Base-by-base conservation (phyloP, 1,284 basidiomycete species). In the Microbotryum silenes-acaulis region DNA sequence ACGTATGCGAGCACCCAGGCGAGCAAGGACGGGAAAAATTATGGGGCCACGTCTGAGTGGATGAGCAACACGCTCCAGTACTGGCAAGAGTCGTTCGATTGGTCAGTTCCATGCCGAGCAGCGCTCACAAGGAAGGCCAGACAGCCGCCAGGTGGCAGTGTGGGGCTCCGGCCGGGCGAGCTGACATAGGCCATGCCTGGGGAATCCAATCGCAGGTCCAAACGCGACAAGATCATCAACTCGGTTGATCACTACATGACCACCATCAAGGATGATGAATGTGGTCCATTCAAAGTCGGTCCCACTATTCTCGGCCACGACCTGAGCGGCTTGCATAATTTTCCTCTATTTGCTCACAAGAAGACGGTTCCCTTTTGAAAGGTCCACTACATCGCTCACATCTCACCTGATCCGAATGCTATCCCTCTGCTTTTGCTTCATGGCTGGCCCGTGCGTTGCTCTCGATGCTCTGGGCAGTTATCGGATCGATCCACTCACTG, bases 401-500 rank as follows among this genome's bases (percentile, higher is more conserved):
- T 64, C 42, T 70, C 69, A 23, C 23, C 48, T 1, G 62, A 63
- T 23, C 62, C 69, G 18, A 65, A 70, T 23, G 73, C 75, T 16
- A 73, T 75, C 37, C 74, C 75, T 1, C 65, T 76, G 5, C 46
- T 75, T n/a, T 66, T 76, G 9, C 56, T 73, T 2, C 74, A 75
- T 44, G 75, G 74, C 6, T 76, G 74, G 73, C 73, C 73, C 0
- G 68, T 67, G 1, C 21, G 52, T 37, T 6, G 31, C 31, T 31
- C 9, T 31, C 31, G 8, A 31, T 31, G 31, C 31, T 31, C 9
- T 27, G 6, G 27, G 27, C 27, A 27, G 27, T 27, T 1, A 27
- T 16, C 37, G 37, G 37, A 42, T 42, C 16, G 37, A 42, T 18
- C 16, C 37, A 16, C 14, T 16, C 37, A 6, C 37, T 42, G 14